Evolutionary conservation across 768 basidiomycete species (phyloP), one percentile per base, ranked within the genome.

Genomic region (Suillus brevipes): DNA sequence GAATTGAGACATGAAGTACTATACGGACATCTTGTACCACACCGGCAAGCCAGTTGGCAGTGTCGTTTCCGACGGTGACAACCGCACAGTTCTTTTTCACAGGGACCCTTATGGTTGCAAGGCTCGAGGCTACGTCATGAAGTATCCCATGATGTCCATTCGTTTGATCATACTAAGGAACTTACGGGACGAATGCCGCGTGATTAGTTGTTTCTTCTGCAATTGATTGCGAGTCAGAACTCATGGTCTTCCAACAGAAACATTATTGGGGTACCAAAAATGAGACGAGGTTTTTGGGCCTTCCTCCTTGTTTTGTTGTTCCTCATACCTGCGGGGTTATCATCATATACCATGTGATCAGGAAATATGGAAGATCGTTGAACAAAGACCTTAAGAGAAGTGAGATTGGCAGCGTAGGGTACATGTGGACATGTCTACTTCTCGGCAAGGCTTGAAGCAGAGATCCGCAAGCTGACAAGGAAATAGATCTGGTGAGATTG

Each of bases 391-490:
- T 71, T 38, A 0, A 28, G 45, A 18, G 9, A n/a, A 25, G 40
- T 60, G 62, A 38, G 6, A 16, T 23, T 6, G 9, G 36, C 6
- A 64, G 49, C 12, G 18, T 31, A 6, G 8, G 37, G 23, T 25
- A 53, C 34, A n/a, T 57, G 40, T 13, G 18, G 20, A 42, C 59
- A 18, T 61, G 43, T 68, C 42, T 66, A 83, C 86, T 74, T 87
- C 79, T 36, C 74, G 72, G 64, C 87, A 88, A 12, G 79, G 77
- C 64, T 78, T 83, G 13, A 80, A 76, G 56, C 82, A 83, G 37
- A 87, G 78, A 1, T 75, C 66, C 23, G 85, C 81, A 34, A 87
- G 66, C 66, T 84, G 77, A 65, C 87, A 88, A 0, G 86, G 85
- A 20, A 71, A 67, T 25, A 80, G 65, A 62, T 87, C 81, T 9